Percentiles rank a stretch among this genome's conserved stretches.
phyloP scores from a whole-genome alignment of 371 early-diverging fungal species.

The Capillidium rhysosporum region DNA sequence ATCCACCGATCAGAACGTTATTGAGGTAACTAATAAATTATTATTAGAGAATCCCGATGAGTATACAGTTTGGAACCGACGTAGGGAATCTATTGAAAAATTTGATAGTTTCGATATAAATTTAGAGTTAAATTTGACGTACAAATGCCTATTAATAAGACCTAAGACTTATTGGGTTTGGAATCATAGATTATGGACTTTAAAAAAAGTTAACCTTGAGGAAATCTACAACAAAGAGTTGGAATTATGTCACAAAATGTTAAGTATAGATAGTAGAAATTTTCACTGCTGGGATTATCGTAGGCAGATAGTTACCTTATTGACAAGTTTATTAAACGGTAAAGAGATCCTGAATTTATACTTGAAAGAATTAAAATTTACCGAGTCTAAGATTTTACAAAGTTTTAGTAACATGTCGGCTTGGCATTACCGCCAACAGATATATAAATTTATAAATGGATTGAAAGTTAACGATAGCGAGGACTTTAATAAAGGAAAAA shows the following conservation, averaged over 20 bases:
- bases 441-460: conserved; percentile 17
- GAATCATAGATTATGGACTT: conserved; percentile 85
- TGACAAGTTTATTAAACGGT: conserved; percentile 14
- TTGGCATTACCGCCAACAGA: conserved; percentile 70
- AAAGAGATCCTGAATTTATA: conserved; percentile 11
- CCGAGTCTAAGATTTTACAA: conserved; percentile 60
- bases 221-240: conserved; percentile 69
- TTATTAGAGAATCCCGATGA: conserved; percentile 65
- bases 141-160: conserved; percentile 36
- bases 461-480: conserved; percentile 9
- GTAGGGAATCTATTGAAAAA: conserved; percentile 33
- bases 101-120: conserved; percentile 11
- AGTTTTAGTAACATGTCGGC: conserved; percentile 90
- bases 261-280: conserved; percentile 76
- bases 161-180: conserved; percentile 88
- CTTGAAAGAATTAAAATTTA: conserved; percentile 56
- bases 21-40: conserved; percentile 43
- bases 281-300: conserved; percentile 96
- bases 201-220: conserved; percentile 38
- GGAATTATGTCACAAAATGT: conserved; percentile 43
- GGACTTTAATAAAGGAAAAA: too few relatives aligned
- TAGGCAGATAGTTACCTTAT: conserved; percentile 42
- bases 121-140: conserved; percentile 39
- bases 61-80: conserved; percentile 80
- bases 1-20: conserved; percentile 13